Evolutionary conservation across 768 basidiomycete genomes (phyloP).

Genomic region (Lentinula guzmanii): DNA sequence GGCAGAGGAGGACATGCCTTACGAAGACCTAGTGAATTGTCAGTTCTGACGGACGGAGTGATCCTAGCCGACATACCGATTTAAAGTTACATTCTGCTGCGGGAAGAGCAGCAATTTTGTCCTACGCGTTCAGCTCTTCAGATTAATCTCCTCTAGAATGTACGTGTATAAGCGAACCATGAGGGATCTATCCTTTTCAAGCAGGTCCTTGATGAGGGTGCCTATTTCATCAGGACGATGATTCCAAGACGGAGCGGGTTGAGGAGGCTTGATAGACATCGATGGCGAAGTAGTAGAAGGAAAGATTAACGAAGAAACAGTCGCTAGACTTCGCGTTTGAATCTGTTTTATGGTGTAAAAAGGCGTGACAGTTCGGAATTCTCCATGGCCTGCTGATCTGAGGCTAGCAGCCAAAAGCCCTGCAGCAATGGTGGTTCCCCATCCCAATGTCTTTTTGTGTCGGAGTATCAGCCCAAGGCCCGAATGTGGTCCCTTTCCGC

Average conservation of each 20-base stretch:
- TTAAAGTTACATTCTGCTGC: conserved; percentile 57
- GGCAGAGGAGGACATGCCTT: conserved; percentile 21
- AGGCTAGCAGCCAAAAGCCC: conserved; percentile 32
- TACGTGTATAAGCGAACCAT: conserved; percentile 12
- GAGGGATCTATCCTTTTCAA: conserved; percentile 47
- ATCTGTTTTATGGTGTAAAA: neutral
- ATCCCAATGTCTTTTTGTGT: conserved; percentile 11
- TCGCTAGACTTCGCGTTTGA: neutral
- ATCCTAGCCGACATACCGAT: conserved; percentile 34
- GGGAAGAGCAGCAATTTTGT: conserved; percentile 54
- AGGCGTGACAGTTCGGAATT: conserved; percentile 12
- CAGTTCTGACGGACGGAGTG: conserved; percentile 1
- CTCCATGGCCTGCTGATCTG: conserved; percentile 23
- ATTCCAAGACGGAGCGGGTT: conserved; percentile 59
- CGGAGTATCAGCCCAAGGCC: neutral
- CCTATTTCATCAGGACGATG: conserved; percentile 59
- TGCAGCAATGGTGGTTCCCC: conserved; percentile 32
- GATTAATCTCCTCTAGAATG: no score
- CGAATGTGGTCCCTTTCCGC: neutral
- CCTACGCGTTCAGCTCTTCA: conserved; percentile 14
- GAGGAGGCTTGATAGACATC: conserved; percentile 56
- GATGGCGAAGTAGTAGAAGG: conserved; percentile 19
- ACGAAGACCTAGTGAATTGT: conserved; percentile 58
- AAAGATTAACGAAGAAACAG: conserved; percentile 9
- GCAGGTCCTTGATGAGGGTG: conserved; percentile 49